These are phyloP conservation scores for Tricholoma sp. DNA, from an alignment of 768 basidiomycete genomes.

Conservation along the genomic window DNA sequence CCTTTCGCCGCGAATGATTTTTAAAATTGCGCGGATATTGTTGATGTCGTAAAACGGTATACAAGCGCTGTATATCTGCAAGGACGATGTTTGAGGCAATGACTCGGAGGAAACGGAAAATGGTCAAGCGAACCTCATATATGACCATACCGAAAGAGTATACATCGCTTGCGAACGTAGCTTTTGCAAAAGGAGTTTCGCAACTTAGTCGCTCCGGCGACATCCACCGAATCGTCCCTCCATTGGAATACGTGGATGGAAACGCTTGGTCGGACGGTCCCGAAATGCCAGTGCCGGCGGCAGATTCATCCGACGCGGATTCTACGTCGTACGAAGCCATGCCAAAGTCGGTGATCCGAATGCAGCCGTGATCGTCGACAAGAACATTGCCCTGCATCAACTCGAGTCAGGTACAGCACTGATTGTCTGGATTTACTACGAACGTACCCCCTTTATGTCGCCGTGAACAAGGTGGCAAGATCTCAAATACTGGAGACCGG, in stretches of 20 bases:
- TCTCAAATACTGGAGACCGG: conserved; percentile 23
- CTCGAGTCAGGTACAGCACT: background rate
- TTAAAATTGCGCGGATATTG: background rate
- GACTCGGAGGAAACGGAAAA: too few species aligned
- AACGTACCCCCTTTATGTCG: conserved; percentile 32
- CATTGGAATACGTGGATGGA: conserved; percentile 11
- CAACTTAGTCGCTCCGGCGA: conserved; percentile 20
- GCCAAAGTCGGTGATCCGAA: conserved; percentile 12
- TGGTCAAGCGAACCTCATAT: too few species aligned
- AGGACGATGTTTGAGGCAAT: background rate
- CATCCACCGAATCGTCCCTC: conserved; percentile 26
- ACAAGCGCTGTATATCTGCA: background rate
- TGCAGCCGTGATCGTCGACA: conserved; percentile 8
- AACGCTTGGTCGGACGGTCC: background rate
- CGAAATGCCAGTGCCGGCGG: background rate
- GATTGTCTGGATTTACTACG: background rate
- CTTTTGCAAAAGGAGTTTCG: conserved; percentile 2
- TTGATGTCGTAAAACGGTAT: background rate
- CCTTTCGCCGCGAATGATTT: background rate
- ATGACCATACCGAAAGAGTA: conserved; percentile 26
- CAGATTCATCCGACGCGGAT: background rate
- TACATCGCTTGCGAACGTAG: conserved; percentile 24
- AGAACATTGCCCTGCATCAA: conserved; percentile 9
- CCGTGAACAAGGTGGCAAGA: conserved; percentile 30
- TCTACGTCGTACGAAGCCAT: conserved; percentile 5